Conservation (phyloP, 1,139 yeast genomes). For the Geotrichum citri-aurantii region DNA sequence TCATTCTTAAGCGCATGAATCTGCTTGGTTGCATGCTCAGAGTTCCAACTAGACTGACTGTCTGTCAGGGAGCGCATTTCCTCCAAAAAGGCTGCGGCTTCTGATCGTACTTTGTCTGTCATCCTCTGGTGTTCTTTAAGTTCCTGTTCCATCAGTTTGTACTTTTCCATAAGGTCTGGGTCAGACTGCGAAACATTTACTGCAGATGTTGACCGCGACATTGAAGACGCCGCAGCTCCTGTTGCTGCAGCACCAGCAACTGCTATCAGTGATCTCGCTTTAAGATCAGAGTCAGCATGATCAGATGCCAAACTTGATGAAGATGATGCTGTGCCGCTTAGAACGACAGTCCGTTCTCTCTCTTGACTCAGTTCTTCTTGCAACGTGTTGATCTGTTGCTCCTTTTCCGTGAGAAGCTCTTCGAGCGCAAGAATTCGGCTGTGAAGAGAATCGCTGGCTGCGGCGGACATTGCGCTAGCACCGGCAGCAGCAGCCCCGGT, state of each 20-base stretch:
- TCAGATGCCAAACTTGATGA: not conserved
- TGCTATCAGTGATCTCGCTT: not conserved
- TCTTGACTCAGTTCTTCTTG: not conserved
- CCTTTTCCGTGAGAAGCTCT: conserved; percentile 2
- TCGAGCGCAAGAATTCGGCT: not conserved
- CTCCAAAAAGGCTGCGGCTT: conserved; percentile 36
- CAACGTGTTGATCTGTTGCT: not conserved
- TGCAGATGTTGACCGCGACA: not conserved
- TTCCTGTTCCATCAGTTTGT: conserved; percentile 20
- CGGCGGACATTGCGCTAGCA: not conserved
- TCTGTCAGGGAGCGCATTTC: conserved; percentile 40
- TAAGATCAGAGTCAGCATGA: not conserved
- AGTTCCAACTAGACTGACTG: conserved; percentile 25
- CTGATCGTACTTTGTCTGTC: conserved; percentile 40
- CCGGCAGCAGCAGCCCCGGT: not conserved
- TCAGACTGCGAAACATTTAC: not conserved
- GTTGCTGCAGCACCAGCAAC: conserved; percentile 8
- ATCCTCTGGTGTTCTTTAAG: conserved; percentile 35
- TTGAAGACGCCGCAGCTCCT: not conserved
- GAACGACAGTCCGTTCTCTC: conserved; percentile 1
- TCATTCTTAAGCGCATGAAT: conserved; percentile 34
- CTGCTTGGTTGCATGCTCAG: conserved; percentile 28
- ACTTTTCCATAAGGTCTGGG: conserved; percentile 15
- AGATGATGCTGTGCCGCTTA: not conserved
- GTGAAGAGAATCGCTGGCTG: not conserved